Evolutionary conservation across 2,329 filamentous ascomycete genomes (phyloP), one percentile per base, ranked within the genome.

Genomic region (Aspergillus novofumigatus): DNA sequence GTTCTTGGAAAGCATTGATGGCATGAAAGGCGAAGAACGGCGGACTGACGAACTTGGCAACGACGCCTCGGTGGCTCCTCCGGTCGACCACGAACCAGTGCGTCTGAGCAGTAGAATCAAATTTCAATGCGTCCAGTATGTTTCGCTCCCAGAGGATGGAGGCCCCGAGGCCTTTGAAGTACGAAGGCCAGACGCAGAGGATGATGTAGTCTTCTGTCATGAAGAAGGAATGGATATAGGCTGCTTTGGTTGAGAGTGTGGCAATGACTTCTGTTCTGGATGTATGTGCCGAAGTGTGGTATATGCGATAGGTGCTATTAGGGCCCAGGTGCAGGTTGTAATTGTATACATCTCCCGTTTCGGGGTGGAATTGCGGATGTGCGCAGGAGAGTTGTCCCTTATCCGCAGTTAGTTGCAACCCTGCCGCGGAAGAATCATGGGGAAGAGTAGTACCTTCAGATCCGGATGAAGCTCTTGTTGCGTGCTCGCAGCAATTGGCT

Each of bases 171-270:
- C 81, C 78, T 26, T 85, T 83, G 1, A 86, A 81, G 10, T 83
- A 83, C 5, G 38, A 7, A 2, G 60, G 58, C 61, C 88, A 91
- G 3, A 93, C 73, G 66, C 88, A 91, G 7, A 94, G 75, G 0
- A 93, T 77, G 7, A 92, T 83, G 65, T 87, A 88, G 62, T 85
- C 83, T 14, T 83, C 75, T 0, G 88, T 88, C 29, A 93, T 72
- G 67, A 91, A 91, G 67, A 92, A 82, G 8, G 89, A 92, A 74
- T 94, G 90, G 28, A 93, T 84, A 65, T 93, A 94, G 0, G 88
- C 86, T 0, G 87, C 65, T 4, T 78, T 75, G 3, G 52, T 52
- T 0, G 73, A 72, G 55, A 93, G 82, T 0, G 83, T 86, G 4
- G 89, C 89, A 0, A 94, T 78, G 25, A 92, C 86, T 0, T 84